These are phyloP conservation scores for Cryptococcus hybrid DNA, from an alignment of 1,284 basidiomycete species.

Conservation along the genomic window DNA sequence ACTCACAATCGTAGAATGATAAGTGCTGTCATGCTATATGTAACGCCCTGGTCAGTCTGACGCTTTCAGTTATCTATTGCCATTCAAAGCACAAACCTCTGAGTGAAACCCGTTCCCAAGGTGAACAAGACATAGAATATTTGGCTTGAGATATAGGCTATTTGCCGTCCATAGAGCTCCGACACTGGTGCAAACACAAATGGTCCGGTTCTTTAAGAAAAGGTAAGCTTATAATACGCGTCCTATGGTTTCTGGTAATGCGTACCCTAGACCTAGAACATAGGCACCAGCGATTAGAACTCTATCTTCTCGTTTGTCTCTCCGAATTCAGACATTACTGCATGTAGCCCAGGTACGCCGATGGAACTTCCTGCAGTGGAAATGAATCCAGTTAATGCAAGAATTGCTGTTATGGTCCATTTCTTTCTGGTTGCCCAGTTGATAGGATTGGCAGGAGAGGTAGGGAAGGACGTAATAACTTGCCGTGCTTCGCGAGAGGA, in stretches of 20 bases:
- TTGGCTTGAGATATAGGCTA: conserved; percentile 44
- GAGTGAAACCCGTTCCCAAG: conserved; percentile 36
- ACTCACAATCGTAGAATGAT: conserved; percentile 45
- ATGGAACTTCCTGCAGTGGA: conserved; percentile 43
- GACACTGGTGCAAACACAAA: conserved; percentile 53
- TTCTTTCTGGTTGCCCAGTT: conserved; percentile 37
- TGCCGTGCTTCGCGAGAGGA: conserved; percentile 25
- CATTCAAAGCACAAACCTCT: conserved; percentile 28
- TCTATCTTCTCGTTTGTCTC: conserved; percentile 34
- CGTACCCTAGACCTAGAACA: conserved; percentile 46
- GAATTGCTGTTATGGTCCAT: conserved; percentile 34
- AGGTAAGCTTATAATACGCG: neutral
- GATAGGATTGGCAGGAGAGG: conserved; percentile 33
- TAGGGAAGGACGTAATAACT: conserved; percentile 22
- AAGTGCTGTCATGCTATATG: conserved; percentile 30
- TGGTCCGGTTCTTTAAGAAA: conserved; percentile 38
- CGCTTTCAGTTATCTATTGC: neutral
- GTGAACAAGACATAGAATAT: conserved; percentile 42
- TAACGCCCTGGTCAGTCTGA: no score
- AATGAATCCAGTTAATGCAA: conserved; percentile 45
- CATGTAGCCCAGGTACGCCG: conserved; percentile 41
- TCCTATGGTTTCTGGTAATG: neutral
- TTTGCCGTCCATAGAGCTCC: conserved; percentile 52
- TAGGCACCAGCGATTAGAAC: conserved; percentile 40
- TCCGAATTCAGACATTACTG: conserved; percentile 34